Conservation (phyloP, 2,329 filamentous ascomycete genomes). For the Trichoderma cornu-damae region DNA sequence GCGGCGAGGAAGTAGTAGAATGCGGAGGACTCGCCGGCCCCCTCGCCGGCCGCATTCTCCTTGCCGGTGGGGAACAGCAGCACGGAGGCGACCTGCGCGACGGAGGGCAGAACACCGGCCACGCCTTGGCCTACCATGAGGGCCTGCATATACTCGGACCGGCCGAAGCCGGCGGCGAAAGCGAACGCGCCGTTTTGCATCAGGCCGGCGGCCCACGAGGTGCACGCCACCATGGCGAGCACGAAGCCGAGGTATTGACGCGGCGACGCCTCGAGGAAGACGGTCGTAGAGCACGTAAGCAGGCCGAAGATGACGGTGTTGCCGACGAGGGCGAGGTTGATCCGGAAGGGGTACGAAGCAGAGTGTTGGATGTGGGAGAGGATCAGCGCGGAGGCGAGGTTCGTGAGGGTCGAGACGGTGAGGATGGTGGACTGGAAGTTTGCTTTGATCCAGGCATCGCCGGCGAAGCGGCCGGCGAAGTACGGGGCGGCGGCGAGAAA, state of each 20-base stretch:
- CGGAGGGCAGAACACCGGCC: conserved; percentile 80
- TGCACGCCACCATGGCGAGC: conserved; percentile 72
- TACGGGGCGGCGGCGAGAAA: conserved; percentile 93
- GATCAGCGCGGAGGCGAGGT: conserved; percentile 68
- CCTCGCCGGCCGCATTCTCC: conserved; percentile 25
- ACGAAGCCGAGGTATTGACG: conserved; percentile 72
- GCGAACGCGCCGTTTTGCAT: conserved; percentile 94
- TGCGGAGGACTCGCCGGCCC: conserved; percentile 52
- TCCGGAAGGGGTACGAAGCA: conserved; percentile 84
- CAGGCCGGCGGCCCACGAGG: conserved; percentile 74
- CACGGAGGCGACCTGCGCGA: conserved; percentile 82
- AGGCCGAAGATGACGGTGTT: conserved; percentile 73
- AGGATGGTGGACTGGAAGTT: conserved; percentile 90
- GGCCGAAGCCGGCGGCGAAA: conserved; percentile 78
- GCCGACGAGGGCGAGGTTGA: conserved; percentile 68
- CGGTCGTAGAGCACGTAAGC: conserved; percentile 71
- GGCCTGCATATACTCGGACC: conserved; percentile 86
- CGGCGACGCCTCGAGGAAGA: conserved; percentile 59
- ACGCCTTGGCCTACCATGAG: conserved; percentile 95
- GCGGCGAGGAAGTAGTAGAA: conserved; percentile 91
- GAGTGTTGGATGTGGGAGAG: conserved; percentile 74
- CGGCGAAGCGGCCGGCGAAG: conserved; percentile 75
- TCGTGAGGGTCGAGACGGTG: conserved; percentile 79
- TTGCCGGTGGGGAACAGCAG: conserved; percentile 47
- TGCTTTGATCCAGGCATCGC: conserved; percentile 63